Evolutionary conservation across 495 filamentous ascomycete species (phyloP).

Genomic region (Trichoderma erinaceum): DNA sequence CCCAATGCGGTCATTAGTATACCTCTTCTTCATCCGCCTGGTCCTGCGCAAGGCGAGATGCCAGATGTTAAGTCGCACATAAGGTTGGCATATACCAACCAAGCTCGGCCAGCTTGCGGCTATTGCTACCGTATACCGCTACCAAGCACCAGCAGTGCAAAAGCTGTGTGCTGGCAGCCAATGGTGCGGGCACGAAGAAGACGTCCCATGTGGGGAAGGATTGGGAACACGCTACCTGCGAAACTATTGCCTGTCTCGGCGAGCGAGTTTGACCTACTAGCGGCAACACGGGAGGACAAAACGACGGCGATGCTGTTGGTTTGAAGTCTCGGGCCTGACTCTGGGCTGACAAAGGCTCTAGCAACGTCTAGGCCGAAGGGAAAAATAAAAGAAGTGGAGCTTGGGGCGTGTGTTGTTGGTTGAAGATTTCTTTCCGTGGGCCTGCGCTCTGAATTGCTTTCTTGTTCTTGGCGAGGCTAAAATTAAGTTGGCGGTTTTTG

Average conservation of each 20-base stretch:
- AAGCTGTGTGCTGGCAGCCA: not conserved
- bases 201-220: not conserved
- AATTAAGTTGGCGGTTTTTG: slow-evolving; percentile 4
- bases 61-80: not conserved
- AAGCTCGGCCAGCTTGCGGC: not conserved
- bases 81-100: not conserved
- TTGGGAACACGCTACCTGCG: not conserved
- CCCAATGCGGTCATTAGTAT: not conserved
- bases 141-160: not conserved
- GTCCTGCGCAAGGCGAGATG: not conserved
- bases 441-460: not conserved
- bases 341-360: not conserved
- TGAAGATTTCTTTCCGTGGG: not conserved
- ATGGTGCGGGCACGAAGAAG: not conserved
- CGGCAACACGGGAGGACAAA: not conserved
- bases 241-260: not conserved
- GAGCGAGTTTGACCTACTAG: not conserved
- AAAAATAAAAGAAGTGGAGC: not conserved
- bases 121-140: no score
- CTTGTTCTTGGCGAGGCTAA: slow-evolving; percentile 4
- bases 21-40: not conserved
- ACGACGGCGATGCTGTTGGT: not conserved
- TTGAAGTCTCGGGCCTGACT: no score
- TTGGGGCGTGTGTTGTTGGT: slow-evolving; percentile 10
- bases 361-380: not conserved